phyloP scores from a whole-genome alignment of 2,329 filamentous ascomycete species.

The Diaporthe ilicicola region DNA sequence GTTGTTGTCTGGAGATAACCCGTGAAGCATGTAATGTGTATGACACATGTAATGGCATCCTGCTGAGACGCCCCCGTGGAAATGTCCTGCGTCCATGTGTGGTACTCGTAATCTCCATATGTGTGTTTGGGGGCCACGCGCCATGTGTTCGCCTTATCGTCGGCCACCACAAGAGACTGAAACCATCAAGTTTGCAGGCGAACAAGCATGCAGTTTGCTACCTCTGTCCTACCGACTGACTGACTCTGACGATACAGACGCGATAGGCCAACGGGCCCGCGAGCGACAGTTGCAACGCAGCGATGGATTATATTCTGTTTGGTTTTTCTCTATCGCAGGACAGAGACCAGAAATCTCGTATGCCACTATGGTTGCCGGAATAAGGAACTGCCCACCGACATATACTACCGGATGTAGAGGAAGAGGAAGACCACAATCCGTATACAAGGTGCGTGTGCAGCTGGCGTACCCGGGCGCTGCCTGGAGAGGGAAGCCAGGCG shows the following conservation, averaged over 20 bases:
- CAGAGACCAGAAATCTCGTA: not conserved
- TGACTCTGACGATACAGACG: not conserved
- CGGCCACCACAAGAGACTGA: not conserved
- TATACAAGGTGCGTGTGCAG: not conserved
- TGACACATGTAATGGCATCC: not conserved
- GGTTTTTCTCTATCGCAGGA: not conserved
- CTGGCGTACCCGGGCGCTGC: not conserved
- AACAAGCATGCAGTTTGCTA: not conserved
- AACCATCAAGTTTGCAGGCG: not conserved
- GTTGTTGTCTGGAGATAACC: not conserved
- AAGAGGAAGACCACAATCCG: not conserved
- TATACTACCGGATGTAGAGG: not conserved
- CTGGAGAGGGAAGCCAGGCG: not conserved
- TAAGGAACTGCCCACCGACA: not conserved
- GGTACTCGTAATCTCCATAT: not conserved
- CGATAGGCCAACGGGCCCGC: not conserved
- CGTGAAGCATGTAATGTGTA: not conserved
- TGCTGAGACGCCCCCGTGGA: not conserved
- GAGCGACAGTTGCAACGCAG: not conserved
- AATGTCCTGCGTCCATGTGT: not conserved
- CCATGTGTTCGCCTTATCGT: not conserved
- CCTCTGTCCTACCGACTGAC: not conserved
- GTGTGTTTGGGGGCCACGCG: not conserved
- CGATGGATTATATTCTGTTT: not conserved
- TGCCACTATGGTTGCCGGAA: not conserved